Evolutionary conservation across 495 filamentous ascomycete species (phyloP).

Genomic region (Xylaria curta): DNA sequence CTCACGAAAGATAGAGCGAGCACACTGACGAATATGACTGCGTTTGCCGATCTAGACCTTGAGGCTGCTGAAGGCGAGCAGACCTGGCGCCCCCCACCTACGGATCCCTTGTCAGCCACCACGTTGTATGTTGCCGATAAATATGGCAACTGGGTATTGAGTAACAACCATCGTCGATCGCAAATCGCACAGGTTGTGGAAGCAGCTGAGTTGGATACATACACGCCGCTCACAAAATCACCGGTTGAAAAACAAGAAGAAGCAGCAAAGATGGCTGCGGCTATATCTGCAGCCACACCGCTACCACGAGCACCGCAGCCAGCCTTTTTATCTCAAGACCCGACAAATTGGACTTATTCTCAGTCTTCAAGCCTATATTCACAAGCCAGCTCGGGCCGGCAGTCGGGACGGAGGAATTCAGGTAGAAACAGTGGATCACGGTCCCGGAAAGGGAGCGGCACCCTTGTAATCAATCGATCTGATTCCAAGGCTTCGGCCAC

Average conservation of each 20-base stretch:
- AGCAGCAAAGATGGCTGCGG: conserved; percentile 36
- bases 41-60: conserved; percentile 49
- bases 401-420: conserved; percentile 23
- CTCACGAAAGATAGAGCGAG: conserved; percentile 44
- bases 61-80: conserved; percentile 36
- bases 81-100: conserved; percentile 50
- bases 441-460: conserved; percentile 33
- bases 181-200: conserved; percentile 28
- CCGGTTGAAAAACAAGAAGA: conserved; percentile 45
- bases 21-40: conserved; percentile 55
- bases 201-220: conserved; percentile 42
- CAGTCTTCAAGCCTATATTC: conserved; percentile 41
- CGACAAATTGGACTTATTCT: conserved; percentile 11
- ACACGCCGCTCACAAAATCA: conserved; percentile 49
- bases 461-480: conserved; percentile 30
- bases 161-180: conserved; percentile 34
- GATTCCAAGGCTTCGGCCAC: conserved; percentile 42
- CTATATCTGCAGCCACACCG: conserved; percentile 31
- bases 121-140: conserved; percentile 52
- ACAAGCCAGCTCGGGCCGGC: conserved; percentile 30
- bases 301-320: conserved; percentile 27
- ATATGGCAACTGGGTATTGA: conserved; percentile 53
- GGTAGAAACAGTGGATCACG: conserved; percentile 25
- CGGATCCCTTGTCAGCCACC: conserved; percentile 46
- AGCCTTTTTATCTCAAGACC: conserved; percentile 31